phyloP scores from a whole-genome alignment of 2,329 filamentous ascomycete genomes.

The Ustulina deusta region DNA sequence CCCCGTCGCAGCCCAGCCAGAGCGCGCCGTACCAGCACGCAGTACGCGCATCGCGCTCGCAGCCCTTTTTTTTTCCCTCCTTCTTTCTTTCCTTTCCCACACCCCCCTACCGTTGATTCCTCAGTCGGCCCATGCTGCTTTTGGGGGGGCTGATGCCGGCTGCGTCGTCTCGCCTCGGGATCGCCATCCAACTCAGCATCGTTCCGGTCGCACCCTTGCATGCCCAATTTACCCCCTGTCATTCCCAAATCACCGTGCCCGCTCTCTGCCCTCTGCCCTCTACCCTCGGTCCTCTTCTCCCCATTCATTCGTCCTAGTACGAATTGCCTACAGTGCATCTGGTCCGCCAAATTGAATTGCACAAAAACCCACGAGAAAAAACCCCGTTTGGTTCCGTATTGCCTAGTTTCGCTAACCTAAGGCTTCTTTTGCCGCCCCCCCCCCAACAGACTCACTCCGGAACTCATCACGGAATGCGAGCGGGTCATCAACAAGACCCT shows the following conservation, averaged over 20 bases:
- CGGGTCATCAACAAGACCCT: slow-evolving; percentile 71
- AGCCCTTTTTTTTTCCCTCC: background rate
- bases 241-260: slow-evolving; percentile 22
- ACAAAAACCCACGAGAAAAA: background rate
- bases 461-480: slow-evolving; percentile 70
- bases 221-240: slow-evolving; percentile 31
- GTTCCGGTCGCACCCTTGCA: slow-evolving; percentile 31
- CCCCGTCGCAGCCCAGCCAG: slow-evolving; percentile 27
- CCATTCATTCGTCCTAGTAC: slow-evolving; percentile 5
- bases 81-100: background rate
- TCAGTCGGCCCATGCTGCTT: slow-evolving; percentile 23
- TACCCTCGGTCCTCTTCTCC: slow-evolving; percentile 13
- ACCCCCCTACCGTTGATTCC: slow-evolving; percentile 18
- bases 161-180: slow-evolving; percentile 48
- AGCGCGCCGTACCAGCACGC: slow-evolving; percentile 28
- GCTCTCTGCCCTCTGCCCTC: slow-evolving; percentile 7
- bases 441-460: slow-evolving; percentile 62
- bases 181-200: slow-evolving; percentile 38
- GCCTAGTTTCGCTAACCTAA: slow-evolving; percentile 31
- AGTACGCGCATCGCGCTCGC: slow-evolving; percentile 38
- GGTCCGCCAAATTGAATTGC: background rate
- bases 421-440: slow-evolving; percentile 4
- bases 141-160: slow-evolving; percentile 42
- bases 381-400: slow-evolving; percentile 4
- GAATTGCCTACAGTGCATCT: background rate